Evolutionary conservation across 2,329 filamentous ascomycete genomes (phyloP).

Genomic region (Orbilia javanica): DNA sequence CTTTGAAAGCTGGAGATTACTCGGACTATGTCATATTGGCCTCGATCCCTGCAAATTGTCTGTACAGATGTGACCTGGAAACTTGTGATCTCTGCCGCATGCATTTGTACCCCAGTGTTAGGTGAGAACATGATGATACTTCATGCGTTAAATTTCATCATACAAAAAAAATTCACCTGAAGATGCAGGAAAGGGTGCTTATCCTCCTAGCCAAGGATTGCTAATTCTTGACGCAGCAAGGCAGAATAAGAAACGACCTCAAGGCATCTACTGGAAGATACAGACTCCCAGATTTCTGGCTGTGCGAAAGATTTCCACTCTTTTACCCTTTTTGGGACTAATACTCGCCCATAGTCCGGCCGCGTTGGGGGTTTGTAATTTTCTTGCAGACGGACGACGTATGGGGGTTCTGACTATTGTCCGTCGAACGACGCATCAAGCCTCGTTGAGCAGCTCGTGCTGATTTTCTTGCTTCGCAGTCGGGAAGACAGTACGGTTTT

Average conservation of each 20-base stretch:
- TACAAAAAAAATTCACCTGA: constrained; percentile 13
- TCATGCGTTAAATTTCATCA: constrained; percentile 46
- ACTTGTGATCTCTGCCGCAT: constrained; percentile 26
- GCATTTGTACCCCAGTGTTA: constrained; percentile 27
- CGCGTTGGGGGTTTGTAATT: constrained; percentile 24
- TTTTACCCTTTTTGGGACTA: constrained; percentile 53
- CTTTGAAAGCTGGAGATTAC: constrained; percentile 13
- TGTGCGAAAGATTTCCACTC: constrained; percentile 1
- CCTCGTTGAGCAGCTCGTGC: constrained; percentile 1
- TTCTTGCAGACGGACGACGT: constrained; percentile 23
- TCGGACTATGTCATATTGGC: constrained; percentile 20
- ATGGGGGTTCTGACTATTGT: constrained; percentile 25
- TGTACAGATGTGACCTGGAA: constrained; percentile 16
- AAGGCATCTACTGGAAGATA: constrained; percentile 8
- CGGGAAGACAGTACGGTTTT: constrained; percentile 1
- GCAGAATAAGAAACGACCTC: background rate
- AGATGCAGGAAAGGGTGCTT: constrained; percentile 7
- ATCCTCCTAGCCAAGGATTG: constrained; percentile 9
- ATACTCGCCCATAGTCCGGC: constrained; percentile 18
- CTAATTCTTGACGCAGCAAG: constrained; percentile 22
- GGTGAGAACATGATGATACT: constrained; percentile 1
- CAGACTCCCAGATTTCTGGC: background rate
- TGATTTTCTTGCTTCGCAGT: constrained; percentile 32
- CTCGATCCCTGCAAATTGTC: constrained; percentile 3
- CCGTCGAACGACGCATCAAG: constrained; percentile 46